These are phyloP conservation scores for Heterobasidion irregulare DNA, from an alignment of 1,284 basidiomycete species.

Conservation along the genomic window DNA sequence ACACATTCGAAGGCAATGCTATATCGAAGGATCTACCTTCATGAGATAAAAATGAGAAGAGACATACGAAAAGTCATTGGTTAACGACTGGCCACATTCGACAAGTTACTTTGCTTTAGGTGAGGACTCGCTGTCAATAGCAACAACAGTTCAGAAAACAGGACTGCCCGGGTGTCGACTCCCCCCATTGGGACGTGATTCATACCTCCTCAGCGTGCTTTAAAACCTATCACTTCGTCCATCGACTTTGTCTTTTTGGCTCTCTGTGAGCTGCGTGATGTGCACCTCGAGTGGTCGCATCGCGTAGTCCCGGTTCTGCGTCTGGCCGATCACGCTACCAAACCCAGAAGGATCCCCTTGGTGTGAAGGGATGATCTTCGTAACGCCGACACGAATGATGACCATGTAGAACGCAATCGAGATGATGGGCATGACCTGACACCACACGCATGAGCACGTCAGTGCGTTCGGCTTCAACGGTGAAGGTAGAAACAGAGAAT, in stretches of 20 bases:
- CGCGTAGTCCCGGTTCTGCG: neutral
- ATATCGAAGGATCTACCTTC: too few relatives aligned
- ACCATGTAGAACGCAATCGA: conserved; percentile 23
- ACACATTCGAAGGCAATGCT: too few relatives aligned
- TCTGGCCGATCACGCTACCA: neutral
- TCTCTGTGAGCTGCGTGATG: conserved; percentile 5
- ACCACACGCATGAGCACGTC: neutral
- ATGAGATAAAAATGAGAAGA: too few relatives aligned
- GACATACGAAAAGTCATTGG: too few relatives aligned
- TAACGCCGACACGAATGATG: conserved; percentile 18
- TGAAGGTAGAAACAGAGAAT: neutral
- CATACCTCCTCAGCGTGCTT: too few relatives aligned
- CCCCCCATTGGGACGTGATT: too few relatives aligned
- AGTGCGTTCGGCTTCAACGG: neutral
- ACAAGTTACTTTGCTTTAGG: too few relatives aligned
- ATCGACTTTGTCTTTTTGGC: neutral
- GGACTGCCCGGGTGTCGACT: too few relatives aligned
- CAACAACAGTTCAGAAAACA: too few relatives aligned
- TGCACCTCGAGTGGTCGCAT: conserved; percentile 4
- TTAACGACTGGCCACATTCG: too few relatives aligned
- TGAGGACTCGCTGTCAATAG: too few relatives aligned
- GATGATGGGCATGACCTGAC: conserved; percentile 18
- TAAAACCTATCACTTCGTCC: too few relatives aligned
- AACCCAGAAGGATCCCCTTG: neutral
- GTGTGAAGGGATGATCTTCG: conserved; percentile 3